Evolutionary conservation across 192 early-diverging fungal species (phyloP), one percentile per base, ranked within the genome.

Genomic region (Cetraspora pellucida): DNA sequence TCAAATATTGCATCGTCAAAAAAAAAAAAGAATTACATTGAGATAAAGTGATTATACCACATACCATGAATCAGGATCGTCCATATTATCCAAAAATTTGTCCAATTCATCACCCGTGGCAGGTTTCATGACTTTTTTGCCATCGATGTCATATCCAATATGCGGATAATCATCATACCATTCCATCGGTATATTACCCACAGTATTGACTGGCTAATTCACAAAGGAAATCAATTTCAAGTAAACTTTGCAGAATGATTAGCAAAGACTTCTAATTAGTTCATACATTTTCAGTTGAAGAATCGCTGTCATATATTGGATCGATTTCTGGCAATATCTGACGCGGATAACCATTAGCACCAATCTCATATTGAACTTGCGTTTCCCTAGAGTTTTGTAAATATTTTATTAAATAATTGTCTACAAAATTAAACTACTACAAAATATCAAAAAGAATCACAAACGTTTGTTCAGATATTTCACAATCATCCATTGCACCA

Each of bases 131-230:
- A 99, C 90, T 81, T 90, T 95, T 79, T 98, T 95, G 46, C 98
- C 98, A 77, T 96, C 85, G 31, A 97, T 84, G 77, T 95, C 91
- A 81, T 99, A 99, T 49, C 98, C 98, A 72, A 98, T 97, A 79
- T 99, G 98, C 65, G 92, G 93, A 55, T 93, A 93, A 58, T 99
- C 98, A 47, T 94, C 92, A 80, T 99, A 99, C 97, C 97, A 98
- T 82, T 97, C 93, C 81, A 97, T 90, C 10, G 98, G 96, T 45
- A 99, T 89, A 72, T 97, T 96, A 67, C 98, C 98, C 66, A 98
- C 91, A 0, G 95, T 97, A 81, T 99, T 99, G 19, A 81, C 80
- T 1, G 90, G 87, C 87, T 94, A 84, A 77, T 84, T 63, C 27
- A 37, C 6, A 16, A 74, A 21, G 47, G 30, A n/a, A 11, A n/a